These are phyloP conservation scores for Osmozyma mogii DNA, from an alignment of 805 yeast species.

Conservation along the genomic window DNA sequence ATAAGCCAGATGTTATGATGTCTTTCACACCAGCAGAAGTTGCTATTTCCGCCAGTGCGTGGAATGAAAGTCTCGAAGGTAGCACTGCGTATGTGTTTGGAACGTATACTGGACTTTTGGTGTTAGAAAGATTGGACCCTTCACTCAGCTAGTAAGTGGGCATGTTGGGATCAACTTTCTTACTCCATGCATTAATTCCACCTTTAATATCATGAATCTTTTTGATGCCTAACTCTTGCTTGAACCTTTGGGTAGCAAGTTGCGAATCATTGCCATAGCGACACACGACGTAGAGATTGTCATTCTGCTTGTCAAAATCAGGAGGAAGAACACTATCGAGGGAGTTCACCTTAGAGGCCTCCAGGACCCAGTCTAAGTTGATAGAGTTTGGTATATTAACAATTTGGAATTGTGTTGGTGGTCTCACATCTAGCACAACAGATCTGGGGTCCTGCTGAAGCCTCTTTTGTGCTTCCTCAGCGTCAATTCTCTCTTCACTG, in stretches of 20 bases:
- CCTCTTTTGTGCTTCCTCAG: constrained; percentile 24
- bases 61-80: constrained; percentile 44
- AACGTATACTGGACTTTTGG: constrained; percentile 41
- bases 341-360: constrained; percentile 13
- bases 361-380: constrained; percentile 54
- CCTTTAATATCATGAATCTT: constrained; percentile 66
- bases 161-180: constrained; percentile 46
- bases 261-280: constrained; percentile 90
- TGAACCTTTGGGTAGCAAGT: constrained; percentile 53
- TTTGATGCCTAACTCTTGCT: constrained; percentile 39
- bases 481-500: constrained; percentile 39
- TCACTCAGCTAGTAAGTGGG: constrained; percentile 47
- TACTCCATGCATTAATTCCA: constrained; percentile 67
- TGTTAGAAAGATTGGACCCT: constrained; percentile 36
- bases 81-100: constrained; percentile 49
- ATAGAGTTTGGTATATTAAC: constrained; percentile 50
- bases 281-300: constrained; percentile 56
- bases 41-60: constrained; percentile 40
- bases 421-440: constrained; percentile 70
- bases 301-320: constrained; percentile 13
- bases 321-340: constrained; percentile 16
- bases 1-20: constrained; percentile 17
- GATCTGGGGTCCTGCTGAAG: constrained; percentile 14
- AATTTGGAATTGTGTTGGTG: constrained; percentile 65
- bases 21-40: constrained; percentile 43